phyloP scores from a whole-genome alignment of 2,329 filamentous ascomycete genomes.

The Fusarium tupiense region DNA sequence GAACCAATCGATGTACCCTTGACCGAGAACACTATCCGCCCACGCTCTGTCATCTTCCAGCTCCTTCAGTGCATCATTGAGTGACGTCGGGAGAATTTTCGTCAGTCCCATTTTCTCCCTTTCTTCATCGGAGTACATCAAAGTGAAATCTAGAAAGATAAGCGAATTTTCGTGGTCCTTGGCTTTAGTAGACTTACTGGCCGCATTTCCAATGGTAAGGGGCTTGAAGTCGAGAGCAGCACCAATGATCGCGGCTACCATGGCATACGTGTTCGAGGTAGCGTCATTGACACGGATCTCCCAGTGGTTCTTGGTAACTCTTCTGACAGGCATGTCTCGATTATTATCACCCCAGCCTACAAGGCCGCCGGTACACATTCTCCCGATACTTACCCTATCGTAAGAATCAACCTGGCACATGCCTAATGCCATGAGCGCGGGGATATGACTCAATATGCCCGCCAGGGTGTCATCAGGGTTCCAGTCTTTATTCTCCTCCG shows the following conservation, averaged over 20 bases:
- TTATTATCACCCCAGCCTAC: conserved; percentile 13
- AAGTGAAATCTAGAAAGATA: background rate
- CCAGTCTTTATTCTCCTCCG: background rate
- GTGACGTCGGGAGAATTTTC: background rate
- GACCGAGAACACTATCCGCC: background rate
- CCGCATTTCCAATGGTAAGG: background rate
- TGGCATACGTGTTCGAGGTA: conserved; percentile 4
- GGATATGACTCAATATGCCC: conserved; percentile 2
- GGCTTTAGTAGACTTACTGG: background rate
- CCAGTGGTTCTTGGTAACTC: conserved; percentile 7
- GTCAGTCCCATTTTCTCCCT: background rate
- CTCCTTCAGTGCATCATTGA: background rate
- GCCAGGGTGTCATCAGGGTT: background rate
- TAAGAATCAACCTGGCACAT: conserved; percentile 9
- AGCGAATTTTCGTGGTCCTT: too few relatives aligned
- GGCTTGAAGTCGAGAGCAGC: background rate
- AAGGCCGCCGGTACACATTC: background rate
- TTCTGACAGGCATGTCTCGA: conserved; percentile 7
- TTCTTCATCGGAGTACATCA: background rate
- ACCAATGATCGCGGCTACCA: background rate
- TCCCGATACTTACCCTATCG: background rate
- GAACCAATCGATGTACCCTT: conserved; percentile 13
- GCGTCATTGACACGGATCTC: conserved; percentile 1
- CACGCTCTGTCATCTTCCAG: background rate
- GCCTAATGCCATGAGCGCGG: background rate